Base-by-base conservation (phyloP, 345 rosid genomes). In the Draba incana region DNA sequence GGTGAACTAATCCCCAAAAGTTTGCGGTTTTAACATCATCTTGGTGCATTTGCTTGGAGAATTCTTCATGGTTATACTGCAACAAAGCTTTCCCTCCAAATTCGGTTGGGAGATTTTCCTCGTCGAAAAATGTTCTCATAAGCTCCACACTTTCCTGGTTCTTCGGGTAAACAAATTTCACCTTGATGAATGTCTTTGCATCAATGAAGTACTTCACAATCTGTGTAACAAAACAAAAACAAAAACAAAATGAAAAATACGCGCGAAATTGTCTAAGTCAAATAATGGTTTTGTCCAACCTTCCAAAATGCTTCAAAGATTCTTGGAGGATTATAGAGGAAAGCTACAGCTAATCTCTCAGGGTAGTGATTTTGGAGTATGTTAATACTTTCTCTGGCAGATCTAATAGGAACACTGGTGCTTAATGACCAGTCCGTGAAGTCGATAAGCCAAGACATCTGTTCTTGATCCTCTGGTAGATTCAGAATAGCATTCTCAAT, bases 281-380 rank as follows among this genome's bases (percentile, higher is more conserved):
- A 16, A 33, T 7, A 33, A 33, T 33, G 37, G 76, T 27, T 65
- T 10, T 49, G 57, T 46, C 80, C 57, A 48, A 90, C 99, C 99
- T 91, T 94, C 99, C 99, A 94, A 76, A 94, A 94, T 60, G 97
- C 92, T 70, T 91, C 99, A 62, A 94, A 94, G 69, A 94, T 81
- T 46, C 95, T 77, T 13, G 97, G 99, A 39, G 99, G 99, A 56
- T 91, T 91, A 71, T 91, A 93, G 47, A 93, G 88, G 75, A 93
- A 88, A 56, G 99, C 96, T 15, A 88, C 51, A 16, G 90, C 97
- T 14, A 94, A 82, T 75, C 97, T 87, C 89, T 91, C 97, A 2
- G 99, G 99, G 51, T 94, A 94, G 59, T 91, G 97, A 77, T 83
- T 88, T 44, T 94, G 99, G 35, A 94, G 76, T 55, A 94, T 83